Evolutionary conservation across 2,329 filamentous ascomycete genomes (phyloP).

Genomic region (Raffaelea albimanens): DNA sequence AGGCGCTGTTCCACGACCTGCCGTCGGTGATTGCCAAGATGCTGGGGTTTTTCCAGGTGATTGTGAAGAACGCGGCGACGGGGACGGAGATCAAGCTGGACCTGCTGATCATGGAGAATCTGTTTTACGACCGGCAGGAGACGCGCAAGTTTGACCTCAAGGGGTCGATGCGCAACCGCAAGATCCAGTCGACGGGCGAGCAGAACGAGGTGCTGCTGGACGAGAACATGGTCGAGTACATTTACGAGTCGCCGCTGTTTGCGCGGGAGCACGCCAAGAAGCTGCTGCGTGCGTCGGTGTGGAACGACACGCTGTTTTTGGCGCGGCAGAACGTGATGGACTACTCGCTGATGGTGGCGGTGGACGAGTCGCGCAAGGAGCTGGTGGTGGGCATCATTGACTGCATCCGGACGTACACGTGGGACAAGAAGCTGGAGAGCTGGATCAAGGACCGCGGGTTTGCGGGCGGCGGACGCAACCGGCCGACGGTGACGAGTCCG

Average conservation of each 20-base stretch:
- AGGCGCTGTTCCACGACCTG: constrained; percentile 88
- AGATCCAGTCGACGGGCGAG: constrained; percentile 90
- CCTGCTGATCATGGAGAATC: constrained; percentile 89
- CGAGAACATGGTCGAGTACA: constrained; percentile 98
- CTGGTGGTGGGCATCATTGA: constrained; percentile 97
- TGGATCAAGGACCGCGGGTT: constrained; percentile 98
- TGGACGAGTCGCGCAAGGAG: constrained; percentile 82
- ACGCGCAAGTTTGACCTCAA: constrained; percentile 93
- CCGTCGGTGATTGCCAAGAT: constrained; percentile 98
- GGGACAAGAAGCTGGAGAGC: constrained; percentile 99
- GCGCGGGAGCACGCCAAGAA: constrained; percentile 94
- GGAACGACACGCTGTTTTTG: constrained; percentile 95
- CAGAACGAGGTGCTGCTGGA: constrained; percentile 93
- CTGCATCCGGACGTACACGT: constrained; percentile 96
- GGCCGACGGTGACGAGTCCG: constrained; percentile 91
- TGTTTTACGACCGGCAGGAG: constrained; percentile 90
- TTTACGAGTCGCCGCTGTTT: constrained; percentile 94
- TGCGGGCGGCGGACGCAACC: constrained; percentile 63
- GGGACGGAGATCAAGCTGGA: constrained; percentile 93
- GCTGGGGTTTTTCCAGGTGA: constrained; percentile 95
- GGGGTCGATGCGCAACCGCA: constrained; percentile 96
- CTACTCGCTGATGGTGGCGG: constrained; percentile 96
- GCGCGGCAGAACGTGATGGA: constrained; percentile 98
- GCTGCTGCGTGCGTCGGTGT: constrained; percentile 80
- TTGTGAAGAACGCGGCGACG: constrained; percentile 89